phyloP scores from a whole-genome alignment of 345 rosid genomes.

The Citrus australasica region DNA sequence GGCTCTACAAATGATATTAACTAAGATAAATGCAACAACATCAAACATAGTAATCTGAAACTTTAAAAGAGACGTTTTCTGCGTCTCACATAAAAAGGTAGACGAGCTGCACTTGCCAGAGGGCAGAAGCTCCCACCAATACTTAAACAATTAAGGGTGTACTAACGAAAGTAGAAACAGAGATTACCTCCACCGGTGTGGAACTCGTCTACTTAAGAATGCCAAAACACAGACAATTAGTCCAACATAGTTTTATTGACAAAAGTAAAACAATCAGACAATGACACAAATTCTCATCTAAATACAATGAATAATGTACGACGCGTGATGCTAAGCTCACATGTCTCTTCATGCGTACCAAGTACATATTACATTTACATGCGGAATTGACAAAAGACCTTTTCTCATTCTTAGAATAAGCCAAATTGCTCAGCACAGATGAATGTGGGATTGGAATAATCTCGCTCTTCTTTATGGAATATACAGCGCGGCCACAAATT shows the following conservation, averaged over 20 bases:
- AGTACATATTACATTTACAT: slow-evolving; percentile 78
- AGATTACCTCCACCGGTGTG: slow-evolving; percentile 44
- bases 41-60: slow-evolving; percentile 11
- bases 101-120: slow-evolving; percentile 16
- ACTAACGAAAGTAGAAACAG: slow-evolving; percentile 30
- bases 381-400: slow-evolving; percentile 93
- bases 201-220: slow-evolving; percentile 37
- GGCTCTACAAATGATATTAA: slow-evolving; percentile 45
- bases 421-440: slow-evolving; percentile 68
- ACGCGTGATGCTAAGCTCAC: slow-evolving; percentile 23
- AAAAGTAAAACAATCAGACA: slow-evolving; percentile 26
- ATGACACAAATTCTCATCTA: slow-evolving; percentile 31
- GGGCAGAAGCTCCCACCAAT: slow-evolving; percentile 12
- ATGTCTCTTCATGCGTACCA: slow-evolving; percentile 44
- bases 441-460: slow-evolving; percentile 70
- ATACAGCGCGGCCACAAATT: slow-evolving; percentile 72
- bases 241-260: slow-evolving; percentile 28
- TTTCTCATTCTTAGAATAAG: slow-evolving; percentile 92
- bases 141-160: slow-evolving; percentile 23
- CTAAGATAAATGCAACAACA: slow-evolving; percentile 26
- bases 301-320: slow-evolving; percentile 38
- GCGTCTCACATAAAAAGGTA: slow-evolving; percentile 1
- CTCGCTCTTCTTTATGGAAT: slow-evolving; percentile 66
- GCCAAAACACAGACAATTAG: slow-evolving; percentile 31
- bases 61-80: not conserved